Evolutionary conservation across 2,329 filamentous ascomycete genomes (phyloP).

Genomic region (Chaetomiaceae sp.): DNA sequence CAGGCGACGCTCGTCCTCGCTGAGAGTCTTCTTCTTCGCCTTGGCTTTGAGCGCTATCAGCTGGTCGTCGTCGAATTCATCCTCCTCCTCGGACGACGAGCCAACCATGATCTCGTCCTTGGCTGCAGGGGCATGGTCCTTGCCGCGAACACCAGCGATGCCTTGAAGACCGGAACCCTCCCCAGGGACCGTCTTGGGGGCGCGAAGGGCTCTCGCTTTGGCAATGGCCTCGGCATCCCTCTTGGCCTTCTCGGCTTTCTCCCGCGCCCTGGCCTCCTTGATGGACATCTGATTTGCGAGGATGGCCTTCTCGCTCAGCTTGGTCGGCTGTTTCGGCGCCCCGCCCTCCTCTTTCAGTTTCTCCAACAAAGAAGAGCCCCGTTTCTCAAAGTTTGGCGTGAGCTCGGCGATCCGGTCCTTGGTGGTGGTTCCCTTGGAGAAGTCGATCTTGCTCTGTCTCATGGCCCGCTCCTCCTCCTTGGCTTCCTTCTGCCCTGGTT

Average conservation of each 20-base stretch:
- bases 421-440: slow-evolving; percentile 50
- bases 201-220: slow-evolving; percentile 57
- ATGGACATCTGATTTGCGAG: slow-evolving; percentile 51
- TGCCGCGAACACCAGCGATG: slow-evolving; percentile 65
- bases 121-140: slow-evolving; percentile 64
- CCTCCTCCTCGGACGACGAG: slow-evolving; percentile 67
- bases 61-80: slow-evolving; percentile 54
- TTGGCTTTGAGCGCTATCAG: slow-evolving; percentile 46
- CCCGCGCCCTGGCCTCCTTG: slow-evolving; percentile 68
- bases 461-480: slow-evolving; percentile 39
- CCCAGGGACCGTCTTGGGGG: slow-evolving; percentile 55
- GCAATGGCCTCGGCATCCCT: slow-evolving; percentile 69
- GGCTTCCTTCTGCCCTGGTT: slow-evolving; percentile 31
- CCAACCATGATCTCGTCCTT: slow-evolving; percentile 90
- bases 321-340: slow-evolving; percentile 38
- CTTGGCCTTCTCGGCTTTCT: slow-evolving; percentile 69
- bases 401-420: slow-evolving; percentile 46
- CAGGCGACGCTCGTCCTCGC: slow-evolving; percentile 44
- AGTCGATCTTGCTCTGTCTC: slow-evolving; percentile 59
- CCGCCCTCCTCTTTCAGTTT: slow-evolving; percentile 44
- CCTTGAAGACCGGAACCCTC: slow-evolving; percentile 75
- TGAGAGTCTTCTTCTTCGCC: slow-evolving; percentile 45
- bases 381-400: slow-evolving; percentile 42
- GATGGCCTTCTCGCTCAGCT: slow-evolving; percentile 37
- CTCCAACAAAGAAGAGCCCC: slow-evolving; percentile 35